Base-by-base conservation (phyloP, 1,284 basidiomycete species). In the Sanguinoderma infundibulare region DNA sequence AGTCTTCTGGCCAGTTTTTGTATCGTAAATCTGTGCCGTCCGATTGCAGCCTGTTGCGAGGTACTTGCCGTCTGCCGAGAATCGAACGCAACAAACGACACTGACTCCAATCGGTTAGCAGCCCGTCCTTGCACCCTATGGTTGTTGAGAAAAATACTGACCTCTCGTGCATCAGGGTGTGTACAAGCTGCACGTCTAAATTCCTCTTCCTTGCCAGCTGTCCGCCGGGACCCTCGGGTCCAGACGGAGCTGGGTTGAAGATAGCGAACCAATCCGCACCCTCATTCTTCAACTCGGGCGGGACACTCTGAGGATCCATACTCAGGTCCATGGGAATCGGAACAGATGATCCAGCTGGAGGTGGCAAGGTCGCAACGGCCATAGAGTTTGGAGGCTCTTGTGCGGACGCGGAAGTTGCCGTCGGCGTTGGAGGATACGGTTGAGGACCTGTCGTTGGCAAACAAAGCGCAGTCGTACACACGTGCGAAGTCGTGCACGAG, bases 211-310 rank as follows among this genome's bases (percentile, higher is more conserved):
- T 71, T 17, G 63, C 57, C n/a, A 52, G n/a, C 40, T 55, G 53
- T 22, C 69, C 70, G 38, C 65, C 61, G 20, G 56, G 34, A 12
- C 53, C 60, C 28, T 66, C 57, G 10, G 63, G 59, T 24, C 53
- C 46, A 17, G 50, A 54, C 39, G 86, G 87, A 70, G 92, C 90
- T 15, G 93, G 91, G 74, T 95, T 98, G 82, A 95, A 98, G 55
- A 98, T 86, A 20, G 94, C 95, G 71, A 96, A 92, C 97, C 97
- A 99, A 76, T 98, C 98, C 38, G 81, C 79, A 0, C 95, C 96
- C 74, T 96, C 92, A 76, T 92, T 94, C 75, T 86, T 87, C 56
- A 81, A 67, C 60, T 87, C 84, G 1, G 83, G 73, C 0, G 84
- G 81, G 5, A 83, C 77, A 40, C 73, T 76, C 60, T 77, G 74